Conservation (phyloP, 495 filamentous ascomycete species). For the Massariosphaeria phaeospora region DNA sequence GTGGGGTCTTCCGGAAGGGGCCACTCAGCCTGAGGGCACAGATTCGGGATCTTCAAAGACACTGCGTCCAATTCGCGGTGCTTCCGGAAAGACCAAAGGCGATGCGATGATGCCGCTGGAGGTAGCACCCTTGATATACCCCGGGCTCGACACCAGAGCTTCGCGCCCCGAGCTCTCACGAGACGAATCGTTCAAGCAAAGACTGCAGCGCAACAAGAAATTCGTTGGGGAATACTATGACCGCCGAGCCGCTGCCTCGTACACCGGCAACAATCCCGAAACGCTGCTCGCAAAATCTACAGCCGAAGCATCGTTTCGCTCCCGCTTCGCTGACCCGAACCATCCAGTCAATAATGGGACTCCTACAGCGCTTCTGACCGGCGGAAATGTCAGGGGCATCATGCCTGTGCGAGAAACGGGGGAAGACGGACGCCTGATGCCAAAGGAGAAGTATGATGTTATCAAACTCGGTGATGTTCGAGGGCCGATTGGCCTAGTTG, state of each 20-base stretch:
- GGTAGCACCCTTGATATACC: conserved; percentile 14
- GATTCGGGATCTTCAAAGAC: neutral
- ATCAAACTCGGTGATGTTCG: neutral
- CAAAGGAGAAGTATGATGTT: neutral
- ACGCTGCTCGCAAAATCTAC: conserved; percentile 7
- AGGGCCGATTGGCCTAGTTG: neutral
- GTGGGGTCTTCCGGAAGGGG: conserved; percentile 5
- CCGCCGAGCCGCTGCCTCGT: conserved; percentile 9
- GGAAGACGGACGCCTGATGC: conserved; percentile 6
- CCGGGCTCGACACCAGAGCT: neutral
- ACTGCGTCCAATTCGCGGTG: conserved; percentile 4
- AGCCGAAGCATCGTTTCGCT: neutral
- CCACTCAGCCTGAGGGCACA: neutral
- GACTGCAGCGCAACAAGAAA: conserved; percentile 10
- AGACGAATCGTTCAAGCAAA: conserved; percentile 9
- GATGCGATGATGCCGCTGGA: conserved; percentile 4
- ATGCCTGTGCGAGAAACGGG: neutral
- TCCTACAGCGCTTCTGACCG: conserved; percentile 1
- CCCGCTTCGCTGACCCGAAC: conserved; percentile 14
- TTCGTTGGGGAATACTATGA: conserved; percentile 18
- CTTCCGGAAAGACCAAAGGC: neutral
- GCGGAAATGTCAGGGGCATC: neutral
- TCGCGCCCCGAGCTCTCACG: neutral
- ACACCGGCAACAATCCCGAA: conserved; percentile 17
- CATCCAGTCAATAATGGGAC: conserved; percentile 16